Evolutionary conservation across 345 rosid genomes (phyloP).

Genomic region (Hibiscus mutabilis): DNA sequence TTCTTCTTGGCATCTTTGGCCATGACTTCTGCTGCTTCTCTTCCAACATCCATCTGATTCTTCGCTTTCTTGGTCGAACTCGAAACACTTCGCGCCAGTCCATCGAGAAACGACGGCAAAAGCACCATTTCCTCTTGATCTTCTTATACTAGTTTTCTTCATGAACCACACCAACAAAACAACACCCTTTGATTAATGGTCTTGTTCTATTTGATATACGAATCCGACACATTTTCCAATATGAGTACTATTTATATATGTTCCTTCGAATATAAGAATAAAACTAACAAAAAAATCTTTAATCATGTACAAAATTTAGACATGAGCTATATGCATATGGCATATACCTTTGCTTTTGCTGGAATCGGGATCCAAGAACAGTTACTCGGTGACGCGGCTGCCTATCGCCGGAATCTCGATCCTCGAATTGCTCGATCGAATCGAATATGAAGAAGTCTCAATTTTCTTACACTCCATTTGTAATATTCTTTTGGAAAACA

Average conservation of each 20-base stretch:
- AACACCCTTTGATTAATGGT: not conserved
- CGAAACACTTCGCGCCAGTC: constrained; percentile 51
- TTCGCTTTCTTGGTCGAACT: constrained; percentile 53
- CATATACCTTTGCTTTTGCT: not conserved
- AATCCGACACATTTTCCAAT: not conserved
- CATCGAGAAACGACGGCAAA: constrained; percentile 58
- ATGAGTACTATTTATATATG: not conserved
- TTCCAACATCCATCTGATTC: constrained; percentile 36
- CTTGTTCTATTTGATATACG: not conserved
- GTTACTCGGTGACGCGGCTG: not conserved
- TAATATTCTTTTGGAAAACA: not conserved
- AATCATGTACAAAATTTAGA: not conserved
- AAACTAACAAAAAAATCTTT: not conserved
- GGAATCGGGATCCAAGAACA: not conserved
- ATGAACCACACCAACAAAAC: not conserved
- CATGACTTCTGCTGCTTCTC: constrained; percentile 55
- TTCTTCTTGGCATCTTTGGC: constrained; percentile 69
- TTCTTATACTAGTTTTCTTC: constrained; percentile 18
- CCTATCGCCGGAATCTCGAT: not conserved
- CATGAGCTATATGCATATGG: not conserved
- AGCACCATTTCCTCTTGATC: constrained; percentile 29
- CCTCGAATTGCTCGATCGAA: constrained; percentile 9
- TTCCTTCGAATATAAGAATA: not conserved
- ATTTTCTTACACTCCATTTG: constrained; percentile 28
- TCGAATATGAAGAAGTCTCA: constrained; percentile 8